Conservation (phyloP, 164 flowering plant genomes). For the Cinnamomum chago region DNA sequence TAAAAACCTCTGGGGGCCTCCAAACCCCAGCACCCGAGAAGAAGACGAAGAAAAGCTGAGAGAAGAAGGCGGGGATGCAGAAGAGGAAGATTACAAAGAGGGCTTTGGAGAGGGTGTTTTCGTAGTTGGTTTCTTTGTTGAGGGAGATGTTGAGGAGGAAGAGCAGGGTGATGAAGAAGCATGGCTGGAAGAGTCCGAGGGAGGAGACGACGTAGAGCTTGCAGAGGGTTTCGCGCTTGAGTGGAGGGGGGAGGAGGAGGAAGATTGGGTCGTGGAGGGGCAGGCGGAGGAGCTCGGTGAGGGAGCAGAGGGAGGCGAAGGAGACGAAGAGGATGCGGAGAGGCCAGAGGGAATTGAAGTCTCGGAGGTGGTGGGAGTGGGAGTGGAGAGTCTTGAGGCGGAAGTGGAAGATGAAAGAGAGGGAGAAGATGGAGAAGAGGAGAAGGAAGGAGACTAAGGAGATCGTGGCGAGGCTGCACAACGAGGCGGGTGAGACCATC, state of each 20-base stretch:
- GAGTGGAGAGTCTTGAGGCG: slow-evolving; percentile 28
- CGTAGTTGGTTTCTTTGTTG: slow-evolving; percentile 22
- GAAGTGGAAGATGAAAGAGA: slow-evolving; percentile 47
- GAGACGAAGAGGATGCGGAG: slow-evolving; percentile 48
- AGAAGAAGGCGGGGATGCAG: slow-evolving; percentile 34
- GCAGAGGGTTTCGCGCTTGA: slow-evolving; percentile 33
- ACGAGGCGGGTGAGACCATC: slow-evolving; percentile 18
- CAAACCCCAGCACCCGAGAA: not conserved
- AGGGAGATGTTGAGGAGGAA: slow-evolving; percentile 50
- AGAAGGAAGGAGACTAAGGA: slow-evolving; percentile 24
- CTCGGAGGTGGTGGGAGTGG: slow-evolving; percentile 27
- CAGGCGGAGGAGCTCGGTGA: slow-evolving; percentile 43
- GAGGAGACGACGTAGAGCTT: slow-evolving; percentile 49
- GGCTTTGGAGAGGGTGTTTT: slow-evolving; percentile 10
- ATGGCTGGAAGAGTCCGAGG: slow-evolving; percentile 59
- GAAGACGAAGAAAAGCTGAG: slow-evolving; percentile 37
- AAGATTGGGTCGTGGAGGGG: slow-evolving; percentile 22
- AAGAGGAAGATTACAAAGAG: slow-evolving; percentile 11
- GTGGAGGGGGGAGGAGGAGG: slow-evolving; percentile 14
- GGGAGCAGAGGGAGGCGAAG: slow-evolving; percentile 46
- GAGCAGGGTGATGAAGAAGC: slow-evolving; percentile 52
- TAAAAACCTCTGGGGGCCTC: slow-evolving; percentile 17
- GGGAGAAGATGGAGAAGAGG: slow-evolving; percentile 44
- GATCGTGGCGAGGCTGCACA: slow-evolving; percentile 34
- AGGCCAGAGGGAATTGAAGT: slow-evolving; percentile 59